Evolutionary conservation across 495 filamentous ascomycete genomes (phyloP).

Genomic region (Apodospora peruviana): DNA sequence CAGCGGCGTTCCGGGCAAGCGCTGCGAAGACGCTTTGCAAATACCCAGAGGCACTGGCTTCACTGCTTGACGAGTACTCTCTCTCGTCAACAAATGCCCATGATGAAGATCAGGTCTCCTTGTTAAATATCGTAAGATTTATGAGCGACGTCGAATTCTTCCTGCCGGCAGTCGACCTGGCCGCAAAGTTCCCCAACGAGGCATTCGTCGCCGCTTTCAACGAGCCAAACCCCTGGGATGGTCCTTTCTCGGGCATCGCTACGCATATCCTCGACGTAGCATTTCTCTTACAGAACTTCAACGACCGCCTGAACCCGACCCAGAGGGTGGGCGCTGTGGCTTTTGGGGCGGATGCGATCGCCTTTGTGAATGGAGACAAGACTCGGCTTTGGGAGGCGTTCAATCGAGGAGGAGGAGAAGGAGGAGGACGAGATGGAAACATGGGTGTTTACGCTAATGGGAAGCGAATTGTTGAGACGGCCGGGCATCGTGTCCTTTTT

Average conservation of each 20-base stretch:
- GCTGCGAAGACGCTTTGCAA: background rate
- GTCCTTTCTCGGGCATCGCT: background rate
- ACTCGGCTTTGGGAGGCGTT: too few relatives aligned
- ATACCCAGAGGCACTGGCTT: background rate
- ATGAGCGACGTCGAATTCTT: background rate
- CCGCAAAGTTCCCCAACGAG: background rate
- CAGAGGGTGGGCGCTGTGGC: background rate
- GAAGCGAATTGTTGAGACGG: background rate
- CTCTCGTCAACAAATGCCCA: background rate
- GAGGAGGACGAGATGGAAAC: background rate
- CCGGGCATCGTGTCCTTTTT: background rate
- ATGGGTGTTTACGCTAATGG: background rate
- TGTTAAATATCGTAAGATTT: background rate
- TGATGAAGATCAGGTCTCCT: background rate
- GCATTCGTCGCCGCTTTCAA: background rate
- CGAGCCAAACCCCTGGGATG: conserved; percentile 4
- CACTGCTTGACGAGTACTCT: background rate
- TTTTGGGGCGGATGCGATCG: background rate
- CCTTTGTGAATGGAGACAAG: background rate
- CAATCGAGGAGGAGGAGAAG: background rate
- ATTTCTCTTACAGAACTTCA: conserved; percentile 6
- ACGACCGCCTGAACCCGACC: background rate
- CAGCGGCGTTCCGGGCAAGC: background rate
- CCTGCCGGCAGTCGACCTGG: background rate
- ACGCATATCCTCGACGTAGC: conserved; percentile 3